Percentiles rank a stretch among this genome's conserved stretches.
Conservation (phyloP, 768 basidiomycete genomes). For the Boletus huronensis region DNA sequence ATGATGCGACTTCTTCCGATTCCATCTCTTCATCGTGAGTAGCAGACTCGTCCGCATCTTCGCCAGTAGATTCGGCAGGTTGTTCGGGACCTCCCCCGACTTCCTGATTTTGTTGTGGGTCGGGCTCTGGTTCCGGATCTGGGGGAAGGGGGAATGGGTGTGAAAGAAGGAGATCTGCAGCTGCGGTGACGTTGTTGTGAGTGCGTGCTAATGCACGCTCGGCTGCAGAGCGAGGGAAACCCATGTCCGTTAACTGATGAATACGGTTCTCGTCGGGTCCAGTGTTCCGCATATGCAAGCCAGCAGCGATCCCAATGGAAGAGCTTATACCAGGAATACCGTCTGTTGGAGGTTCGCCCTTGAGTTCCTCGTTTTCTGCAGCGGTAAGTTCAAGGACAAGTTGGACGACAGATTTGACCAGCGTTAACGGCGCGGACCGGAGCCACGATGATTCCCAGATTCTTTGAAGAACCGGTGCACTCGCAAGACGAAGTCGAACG, state of each 20-base stretch:
- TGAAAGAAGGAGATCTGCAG: constrained; percentile 80
- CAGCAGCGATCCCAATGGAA: constrained; percentile 30
- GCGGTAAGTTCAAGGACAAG: constrained; percentile 77
- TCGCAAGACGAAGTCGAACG: constrained; percentile 68
- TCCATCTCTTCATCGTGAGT: constrained; percentile 29
- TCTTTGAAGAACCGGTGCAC: constrained; percentile 60
- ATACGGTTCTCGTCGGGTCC: constrained; percentile 77
- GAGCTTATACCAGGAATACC: constrained; percentile 31
- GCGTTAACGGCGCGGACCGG: constrained; percentile 63
- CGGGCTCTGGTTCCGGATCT: constrained; percentile 46
- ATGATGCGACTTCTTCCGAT: constrained; percentile 18
- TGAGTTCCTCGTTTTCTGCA: constrained; percentile 74
- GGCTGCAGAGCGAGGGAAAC: constrained; percentile 86
- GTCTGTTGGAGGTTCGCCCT: constrained; percentile 42
- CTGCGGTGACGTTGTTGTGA: constrained; percentile 84
- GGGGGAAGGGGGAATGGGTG: constrained; percentile 77
- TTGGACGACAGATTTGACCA: constrained; percentile 73
- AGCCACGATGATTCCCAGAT: constrained; percentile 90
- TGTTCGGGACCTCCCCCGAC: constrained; percentile 18
- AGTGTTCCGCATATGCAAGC: constrained; percentile 33
- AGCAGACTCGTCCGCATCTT: constrained; percentile 22
- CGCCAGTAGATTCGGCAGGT: constrained; percentile 30
- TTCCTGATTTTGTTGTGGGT: constrained; percentile 20
- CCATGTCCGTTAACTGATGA: constrained; percentile 90
- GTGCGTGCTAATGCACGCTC: constrained; percentile 80